A percentile compares a stretch with the other conserved stretches of the same genome.
Conservation (phyloP, 345 rosid species). For the Corchorus capsularis region DNA sequence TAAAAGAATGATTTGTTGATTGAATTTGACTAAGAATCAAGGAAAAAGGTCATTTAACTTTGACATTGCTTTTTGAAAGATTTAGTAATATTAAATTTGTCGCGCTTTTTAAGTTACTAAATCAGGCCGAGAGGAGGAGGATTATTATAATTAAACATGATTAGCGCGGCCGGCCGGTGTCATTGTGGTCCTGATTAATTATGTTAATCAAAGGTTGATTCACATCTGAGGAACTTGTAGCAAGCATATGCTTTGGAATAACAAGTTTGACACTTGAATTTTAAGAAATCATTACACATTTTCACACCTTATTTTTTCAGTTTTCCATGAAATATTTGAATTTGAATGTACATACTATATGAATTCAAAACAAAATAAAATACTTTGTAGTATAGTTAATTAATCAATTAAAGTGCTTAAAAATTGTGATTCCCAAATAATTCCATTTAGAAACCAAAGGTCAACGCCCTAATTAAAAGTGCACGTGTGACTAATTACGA, state of each 20-base stretch:
- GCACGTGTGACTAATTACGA: slow-evolving; percentile 28
- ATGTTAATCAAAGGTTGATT: neutral
- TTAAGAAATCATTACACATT: neutral
- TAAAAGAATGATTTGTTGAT: too few relatives aligned
- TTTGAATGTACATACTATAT: neutral
- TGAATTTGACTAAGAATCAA: too few relatives aligned
- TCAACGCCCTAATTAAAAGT: slow-evolving; percentile 31
- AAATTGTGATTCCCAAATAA: slow-evolving; percentile 25
- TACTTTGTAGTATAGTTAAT: too few relatives aligned
- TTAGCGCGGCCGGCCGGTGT: too few relatives aligned
- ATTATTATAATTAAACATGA: too few relatives aligned
- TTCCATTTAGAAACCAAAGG: slow-evolving; percentile 26
- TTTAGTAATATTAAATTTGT: too few relatives aligned
- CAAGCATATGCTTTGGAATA: slow-evolving; percentile 13
- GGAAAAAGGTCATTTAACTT: too few relatives aligned
- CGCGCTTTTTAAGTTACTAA: too few relatives aligned
- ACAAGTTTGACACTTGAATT: neutral
- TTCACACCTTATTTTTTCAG: neutral
- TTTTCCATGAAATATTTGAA: slow-evolving; percentile 1
- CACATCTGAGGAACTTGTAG: neutral
- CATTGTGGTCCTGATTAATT: too few relatives aligned
- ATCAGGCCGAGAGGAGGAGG: too few relatives aligned
- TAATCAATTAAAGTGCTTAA: neutral
- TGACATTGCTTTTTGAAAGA: too few relatives aligned
- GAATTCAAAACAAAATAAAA: too few relatives aligned